These are phyloP conservation scores for Trypanosoma melophagium DNA, from an alignment of 208 protist species.

Conservation along the genomic window DNA sequence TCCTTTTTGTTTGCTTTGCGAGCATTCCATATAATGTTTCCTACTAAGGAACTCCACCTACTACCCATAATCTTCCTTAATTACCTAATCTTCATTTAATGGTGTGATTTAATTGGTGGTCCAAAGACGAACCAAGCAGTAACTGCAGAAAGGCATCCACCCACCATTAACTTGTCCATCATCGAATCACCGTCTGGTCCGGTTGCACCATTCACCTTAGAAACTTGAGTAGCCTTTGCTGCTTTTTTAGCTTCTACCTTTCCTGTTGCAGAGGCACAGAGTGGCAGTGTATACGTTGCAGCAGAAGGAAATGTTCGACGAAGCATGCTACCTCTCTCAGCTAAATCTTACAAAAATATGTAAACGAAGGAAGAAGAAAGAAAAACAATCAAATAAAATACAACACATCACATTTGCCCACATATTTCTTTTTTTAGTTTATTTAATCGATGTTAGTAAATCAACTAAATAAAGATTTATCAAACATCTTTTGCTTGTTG, in stretches of 20 bases:
- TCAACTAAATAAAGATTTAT: not conserved
- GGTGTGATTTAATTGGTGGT: slow-evolving; percentile 59
- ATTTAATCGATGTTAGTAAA: not conserved
- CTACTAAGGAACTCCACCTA: not conserved
- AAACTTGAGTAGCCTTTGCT: slow-evolving; percentile 24
- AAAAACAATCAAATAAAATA: slow-evolving; percentile 10
- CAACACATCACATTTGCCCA: not conserved
- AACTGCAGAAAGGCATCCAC: slow-evolving; percentile 35
- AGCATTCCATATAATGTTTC: too few species aligned
- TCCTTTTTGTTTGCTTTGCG: not conserved
- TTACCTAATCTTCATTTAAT: slow-evolving; percentile 34
- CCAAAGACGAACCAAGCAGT: slow-evolving; percentile 62
- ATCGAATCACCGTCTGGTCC: slow-evolving; percentile 59
- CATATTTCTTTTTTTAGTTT: not conserved
- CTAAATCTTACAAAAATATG: not conserved
- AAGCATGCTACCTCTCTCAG: slow-evolving; percentile 35
- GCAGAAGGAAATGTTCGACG: slow-evolving; percentile 38
- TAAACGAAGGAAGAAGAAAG: not conserved
- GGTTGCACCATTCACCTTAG: slow-evolving; percentile 51
- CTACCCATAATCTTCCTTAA: not conserved
- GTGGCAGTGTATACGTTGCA: slow-evolving; percentile 28
- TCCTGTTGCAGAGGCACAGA: slow-evolving; percentile 20
- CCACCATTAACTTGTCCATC: slow-evolving; percentile 68
- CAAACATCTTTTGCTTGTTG: not conserved
- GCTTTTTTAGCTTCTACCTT: slow-evolving; percentile 15